Percentiles rank a stretch among this genome's conserved stretches.
Evolutionary conservation across 2,329 filamentous ascomycete species (phyloP).

Genomic region (Cadophora sp.): DNA sequence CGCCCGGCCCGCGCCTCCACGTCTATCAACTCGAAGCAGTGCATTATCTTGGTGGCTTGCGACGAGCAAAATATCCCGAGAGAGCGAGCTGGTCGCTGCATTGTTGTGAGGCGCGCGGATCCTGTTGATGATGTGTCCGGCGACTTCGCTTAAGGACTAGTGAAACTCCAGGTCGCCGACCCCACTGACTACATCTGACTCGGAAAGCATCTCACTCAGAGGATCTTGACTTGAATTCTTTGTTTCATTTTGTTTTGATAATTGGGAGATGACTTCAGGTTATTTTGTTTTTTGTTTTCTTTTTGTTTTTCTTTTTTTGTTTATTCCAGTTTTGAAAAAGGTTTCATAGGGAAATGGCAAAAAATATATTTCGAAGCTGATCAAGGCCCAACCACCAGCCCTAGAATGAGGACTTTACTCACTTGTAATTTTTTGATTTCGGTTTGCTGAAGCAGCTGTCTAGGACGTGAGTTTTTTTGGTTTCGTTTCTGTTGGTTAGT

Average conservation of each 20-base stretch:
- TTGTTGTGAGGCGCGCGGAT: constrained; percentile 14
- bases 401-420: background rate
- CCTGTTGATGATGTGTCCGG: constrained; percentile 16
- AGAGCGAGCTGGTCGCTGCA: background rate
- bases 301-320: too few species aligned
- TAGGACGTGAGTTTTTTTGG: background rate
- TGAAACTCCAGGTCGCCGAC: constrained; percentile 11
- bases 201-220: background rate
- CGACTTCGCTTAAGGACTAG: constrained; percentile 9
- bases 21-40: constrained; percentile 9
- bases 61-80: background rate
- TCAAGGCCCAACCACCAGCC: background rate
- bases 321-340: too few species aligned
- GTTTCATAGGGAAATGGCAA: background rate
- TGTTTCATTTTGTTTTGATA: background rate
- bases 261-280: background rate
- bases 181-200: too few species aligned
- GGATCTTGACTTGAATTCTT: background rate
- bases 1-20: constrained; percentile 2
- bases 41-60: constrained; percentile 2
- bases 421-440: background rate
- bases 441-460: background rate
- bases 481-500: background rate
- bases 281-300: background rate
- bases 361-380: background rate